phyloP scores from a whole-genome alignment of 1,284 basidiomycete genomes.

The Uromyces viciae-fabae region DNA sequence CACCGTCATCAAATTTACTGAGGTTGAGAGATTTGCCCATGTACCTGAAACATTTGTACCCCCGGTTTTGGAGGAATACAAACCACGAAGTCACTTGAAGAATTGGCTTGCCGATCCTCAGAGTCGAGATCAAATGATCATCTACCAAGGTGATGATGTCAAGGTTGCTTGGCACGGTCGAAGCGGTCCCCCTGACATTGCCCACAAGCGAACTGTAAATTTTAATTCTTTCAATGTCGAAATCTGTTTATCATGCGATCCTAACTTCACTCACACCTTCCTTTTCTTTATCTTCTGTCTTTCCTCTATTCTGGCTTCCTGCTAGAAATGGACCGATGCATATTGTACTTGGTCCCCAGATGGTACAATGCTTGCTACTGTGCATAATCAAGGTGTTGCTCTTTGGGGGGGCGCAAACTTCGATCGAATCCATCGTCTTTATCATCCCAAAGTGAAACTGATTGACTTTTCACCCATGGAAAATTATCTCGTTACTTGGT shows the following conservation, averaged over 20 bases:
- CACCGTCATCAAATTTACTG: slow-evolving; percentile 82
- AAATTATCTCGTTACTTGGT: slow-evolving; percentile 96
- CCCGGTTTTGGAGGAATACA: slow-evolving; percentile 73
- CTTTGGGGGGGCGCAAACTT: slow-evolving; percentile 91
- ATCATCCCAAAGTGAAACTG: slow-evolving; percentile 89
- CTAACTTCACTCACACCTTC: neutral
- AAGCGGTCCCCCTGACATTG: slow-evolving; percentile 77
- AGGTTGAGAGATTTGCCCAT: slow-evolving; percentile 79
- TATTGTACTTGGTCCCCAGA: slow-evolving; percentile 97
- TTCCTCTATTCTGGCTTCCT: neutral
- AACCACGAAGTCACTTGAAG: slow-evolving; percentile 83
- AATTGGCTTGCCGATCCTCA: slow-evolving; percentile 89
- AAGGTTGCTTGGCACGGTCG: slow-evolving; percentile 91
- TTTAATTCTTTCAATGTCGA: slow-evolving; percentile 47
- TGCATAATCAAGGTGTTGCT: slow-evolving; percentile 91
- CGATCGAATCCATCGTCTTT: slow-evolving; percentile 80
- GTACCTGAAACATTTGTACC: slow-evolving; percentile 80
- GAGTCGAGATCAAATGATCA: slow-evolving; percentile 93
- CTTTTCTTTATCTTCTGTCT: neutral
- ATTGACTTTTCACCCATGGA: slow-evolving; percentile 98
- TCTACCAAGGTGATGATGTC: slow-evolving; percentile 87
- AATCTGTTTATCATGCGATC: slow-evolving; percentile 44
- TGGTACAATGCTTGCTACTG: slow-evolving; percentile 87
- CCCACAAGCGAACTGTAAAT: slow-evolving; percentile 66
- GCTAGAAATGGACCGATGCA: slow-evolving; percentile 88